These are phyloP conservation scores for Aspergillus candidus DNA, from an alignment of 2,329 filamentous ascomycete species.

Conservation along the genomic window DNA sequence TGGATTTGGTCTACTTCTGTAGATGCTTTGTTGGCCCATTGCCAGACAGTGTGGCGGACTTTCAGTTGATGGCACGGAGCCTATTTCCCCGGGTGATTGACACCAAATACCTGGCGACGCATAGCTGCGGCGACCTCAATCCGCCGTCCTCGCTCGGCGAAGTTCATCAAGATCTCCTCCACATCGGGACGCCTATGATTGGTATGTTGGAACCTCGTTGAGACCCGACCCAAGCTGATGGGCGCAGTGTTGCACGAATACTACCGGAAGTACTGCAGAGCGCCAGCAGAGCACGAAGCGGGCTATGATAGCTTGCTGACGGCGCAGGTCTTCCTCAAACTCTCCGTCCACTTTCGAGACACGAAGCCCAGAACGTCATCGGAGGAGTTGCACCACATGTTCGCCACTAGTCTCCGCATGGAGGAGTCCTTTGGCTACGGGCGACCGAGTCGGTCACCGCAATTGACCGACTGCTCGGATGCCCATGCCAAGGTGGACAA, in stretches of 20 bases:
- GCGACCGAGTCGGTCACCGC: neutral
- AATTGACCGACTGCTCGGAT: constrained; percentile 2
- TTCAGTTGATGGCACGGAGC: constrained; percentile 45
- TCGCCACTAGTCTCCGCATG: too few species aligned
- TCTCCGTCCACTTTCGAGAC: constrained; percentile 48
- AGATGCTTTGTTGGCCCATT: constrained; percentile 53
- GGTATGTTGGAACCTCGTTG: constrained; percentile 16
- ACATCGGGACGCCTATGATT: constrained; percentile 24
- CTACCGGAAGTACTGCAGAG: constrained; percentile 26
- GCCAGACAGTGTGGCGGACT: constrained; percentile 51
- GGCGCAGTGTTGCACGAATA: constrained; percentile 24
- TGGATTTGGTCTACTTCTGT: constrained; percentile 58
- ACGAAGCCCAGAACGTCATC: constrained; percentile 15
- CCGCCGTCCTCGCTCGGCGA: constrained; percentile 34
- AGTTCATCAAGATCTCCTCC: constrained; percentile 21
- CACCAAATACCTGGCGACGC: constrained; percentile 59
- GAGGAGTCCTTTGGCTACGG: too few species aligned
- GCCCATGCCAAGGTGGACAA: constrained; percentile 21
- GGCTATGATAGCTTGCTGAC: constrained; percentile 59
- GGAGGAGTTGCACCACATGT: neutral
- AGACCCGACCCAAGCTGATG: constrained; percentile 14
- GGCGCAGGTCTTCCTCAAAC: constrained; percentile 52
- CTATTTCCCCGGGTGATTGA: constrained; percentile 55
- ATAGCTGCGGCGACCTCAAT: constrained; percentile 48
- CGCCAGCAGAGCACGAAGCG: constrained; percentile 47